Base-by-base conservation (phyloP, 129 eudicot species). In the Glebionis coronaria region DNA sequence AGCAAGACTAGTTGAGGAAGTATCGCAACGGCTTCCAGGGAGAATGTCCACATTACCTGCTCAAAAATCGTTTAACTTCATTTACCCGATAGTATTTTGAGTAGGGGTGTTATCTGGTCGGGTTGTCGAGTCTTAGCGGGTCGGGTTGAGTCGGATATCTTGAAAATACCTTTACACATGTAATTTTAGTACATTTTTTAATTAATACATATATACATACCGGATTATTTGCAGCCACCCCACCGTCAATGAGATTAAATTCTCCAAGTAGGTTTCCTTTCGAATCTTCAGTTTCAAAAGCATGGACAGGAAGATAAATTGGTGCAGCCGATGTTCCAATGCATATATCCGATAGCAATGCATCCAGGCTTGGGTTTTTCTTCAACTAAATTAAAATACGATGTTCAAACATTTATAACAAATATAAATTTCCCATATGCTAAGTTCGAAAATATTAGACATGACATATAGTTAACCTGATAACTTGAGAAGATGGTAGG, bases 251-350 rank as follows among this genome's bases (percentile, higher is more conserved):
- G 63, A 84, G 90, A 81, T 88, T 74, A 62, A 79, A 84, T n/a
- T 80, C 85, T 31, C 53, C 62, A 21, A 60, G 50, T 20, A 73
- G 19, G 21, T 72, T 74, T 13, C 69, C 74, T 10, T 75, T 49
- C 0, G 62, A 57, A 54, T 82, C 78, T 63, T 50, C 12, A 4
- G 64, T 79, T 40, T 19, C 23, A 46, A 82, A 85, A n/a, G 71
- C 18, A 73, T 85, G 84, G 45, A 83, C 42, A 25, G 82, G 82
- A 68, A 82, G 84, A 72, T 77, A 83, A 40, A 91, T 88, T 56
- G 96, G 96, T 2, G 96, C 96, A 38, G 96, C 96, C 7, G 83
- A 83, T 19, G 93, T 88, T 61, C 87, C 72, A 14, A 85, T 76
- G 73, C 88, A 82, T 67, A 82, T 80, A 65, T 85, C 92, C 10